Evolutionary conservation across 768 basidiomycete species (phyloP).

Genomic region (Tulasnella sp.): DNA sequence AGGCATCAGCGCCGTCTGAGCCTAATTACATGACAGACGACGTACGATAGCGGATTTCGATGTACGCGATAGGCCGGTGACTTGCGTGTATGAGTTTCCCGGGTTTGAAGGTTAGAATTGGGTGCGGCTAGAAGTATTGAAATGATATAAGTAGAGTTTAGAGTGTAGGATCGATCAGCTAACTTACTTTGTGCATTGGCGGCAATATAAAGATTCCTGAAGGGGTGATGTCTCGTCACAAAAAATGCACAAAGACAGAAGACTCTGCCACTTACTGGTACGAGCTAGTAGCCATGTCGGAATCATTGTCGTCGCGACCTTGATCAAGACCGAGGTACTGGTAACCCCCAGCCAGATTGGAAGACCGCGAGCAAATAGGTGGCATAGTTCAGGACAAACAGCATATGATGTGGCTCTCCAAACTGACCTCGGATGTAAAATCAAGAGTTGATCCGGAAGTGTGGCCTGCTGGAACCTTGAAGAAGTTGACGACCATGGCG

Average conservation of each 20-base stretch:
- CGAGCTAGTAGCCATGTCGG: not conserved
- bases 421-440: not conserved
- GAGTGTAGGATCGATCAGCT: too few relatives aligned
- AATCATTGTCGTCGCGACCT: not conserved
- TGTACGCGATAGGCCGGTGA: not conserved
- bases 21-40: not conserved
- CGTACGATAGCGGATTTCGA: not conserved
- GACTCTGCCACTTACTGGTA: not conserved
- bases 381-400: not conserved
- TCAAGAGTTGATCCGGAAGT: not conserved
- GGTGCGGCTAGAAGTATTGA: not conserved
- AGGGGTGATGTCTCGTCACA: not conserved
- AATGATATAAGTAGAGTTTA: too few relatives aligned
- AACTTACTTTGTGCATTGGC: not conserved
- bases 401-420: not conserved
- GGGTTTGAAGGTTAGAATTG: not conserved
- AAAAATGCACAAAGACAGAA: not conserved
- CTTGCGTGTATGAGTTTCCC: not conserved
- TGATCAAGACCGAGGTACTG: not conserved
- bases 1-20: not conserved
- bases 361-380: not conserved
- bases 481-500: not conserved
- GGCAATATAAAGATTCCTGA: not conserved
- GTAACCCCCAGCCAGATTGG: not conserved
- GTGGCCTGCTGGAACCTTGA: not conserved